Evolutionary conservation across 257 asterid species (phyloP).

Genomic region (Solanum sparsipilum): DNA sequence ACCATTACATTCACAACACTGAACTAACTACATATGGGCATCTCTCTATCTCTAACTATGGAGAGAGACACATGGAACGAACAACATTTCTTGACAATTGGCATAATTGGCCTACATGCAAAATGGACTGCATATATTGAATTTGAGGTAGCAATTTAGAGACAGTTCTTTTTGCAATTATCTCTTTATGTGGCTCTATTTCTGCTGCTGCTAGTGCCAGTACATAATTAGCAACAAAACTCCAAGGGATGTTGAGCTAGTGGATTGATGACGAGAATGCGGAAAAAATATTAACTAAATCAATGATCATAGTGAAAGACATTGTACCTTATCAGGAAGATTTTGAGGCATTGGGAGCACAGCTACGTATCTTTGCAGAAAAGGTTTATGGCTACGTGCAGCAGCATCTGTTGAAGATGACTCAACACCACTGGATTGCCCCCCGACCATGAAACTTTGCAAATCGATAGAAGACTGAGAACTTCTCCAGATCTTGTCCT

Average conservation of each 20-base stretch:
- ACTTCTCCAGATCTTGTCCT: conserved; percentile 80
- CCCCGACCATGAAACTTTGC: conserved; percentile 76
- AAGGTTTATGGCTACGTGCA: conserved; percentile 27
- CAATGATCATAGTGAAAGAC: conserved; percentile 55
- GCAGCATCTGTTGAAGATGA: conserved; percentile 37
- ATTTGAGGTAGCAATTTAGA: background rate
- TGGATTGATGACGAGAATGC: background rate
- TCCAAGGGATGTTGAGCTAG: conserved; percentile 9
- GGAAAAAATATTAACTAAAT: conserved; percentile 20
- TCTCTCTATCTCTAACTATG: background rate
- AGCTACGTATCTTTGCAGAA: conserved; percentile 61
- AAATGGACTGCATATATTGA: background rate
- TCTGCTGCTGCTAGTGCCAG: conserved; percentile 27
- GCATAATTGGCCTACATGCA: background rate
- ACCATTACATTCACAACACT: background rate
- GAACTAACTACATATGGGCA: background rate
- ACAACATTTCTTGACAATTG: background rate
- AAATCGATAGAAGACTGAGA: conserved; percentile 71
- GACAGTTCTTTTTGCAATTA: conserved; percentile 12
- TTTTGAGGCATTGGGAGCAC: conserved; percentile 62
- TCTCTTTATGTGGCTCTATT: conserved; percentile 17
- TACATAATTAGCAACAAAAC: conserved; percentile 14
- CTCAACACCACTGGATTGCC: conserved; percentile 38
- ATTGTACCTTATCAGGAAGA: conserved; percentile 71
- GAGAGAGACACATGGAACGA: background rate